Percentiles rank a stretch among this genome's conserved stretches.
Evolutionary conservation across 2,329 filamentous ascomycete species (phyloP).

Genomic region (Trichoderma asperellum): DNA sequence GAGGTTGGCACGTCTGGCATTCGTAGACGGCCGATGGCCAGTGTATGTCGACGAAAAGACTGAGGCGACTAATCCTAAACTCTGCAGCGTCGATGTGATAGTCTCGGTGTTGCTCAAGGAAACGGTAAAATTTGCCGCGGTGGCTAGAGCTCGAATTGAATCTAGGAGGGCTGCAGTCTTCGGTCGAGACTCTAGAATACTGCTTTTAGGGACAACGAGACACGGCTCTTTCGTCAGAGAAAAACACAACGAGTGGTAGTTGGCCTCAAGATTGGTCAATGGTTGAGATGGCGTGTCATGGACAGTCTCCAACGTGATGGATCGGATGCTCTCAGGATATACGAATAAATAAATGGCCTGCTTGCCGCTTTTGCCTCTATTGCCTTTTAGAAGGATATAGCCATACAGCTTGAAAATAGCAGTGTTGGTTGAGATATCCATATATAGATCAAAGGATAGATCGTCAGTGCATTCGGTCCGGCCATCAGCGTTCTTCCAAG

Average conservation of each 20-base stretch:
- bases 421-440: not conserved
- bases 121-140: not conserved
- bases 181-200: not conserved
- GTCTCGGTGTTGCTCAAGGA: not conserved
- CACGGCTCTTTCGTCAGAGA: not conserved
- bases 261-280: not conserved
- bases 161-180: not conserved
- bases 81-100: not conserved
- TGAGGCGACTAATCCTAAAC: not conserved
- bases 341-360: constrained; percentile 5
- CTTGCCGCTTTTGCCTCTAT: not conserved
- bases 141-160: not conserved
- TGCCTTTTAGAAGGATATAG: not conserved
- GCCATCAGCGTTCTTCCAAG: not conserved
- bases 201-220: not conserved
- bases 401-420: constrained; percentile 6
- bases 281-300: not conserved
- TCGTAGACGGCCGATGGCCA: not conserved
- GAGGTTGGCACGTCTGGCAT: not conserved
- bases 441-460: not conserved
- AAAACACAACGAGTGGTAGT: not conserved
- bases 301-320: not conserved
- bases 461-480: not conserved
- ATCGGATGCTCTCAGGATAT: not conserved
- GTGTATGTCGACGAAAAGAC: not conserved